These are phyloP conservation scores for Metschnikowia continentalis DNA, from an alignment of 805 yeast species.

Conservation along the genomic window DNA sequence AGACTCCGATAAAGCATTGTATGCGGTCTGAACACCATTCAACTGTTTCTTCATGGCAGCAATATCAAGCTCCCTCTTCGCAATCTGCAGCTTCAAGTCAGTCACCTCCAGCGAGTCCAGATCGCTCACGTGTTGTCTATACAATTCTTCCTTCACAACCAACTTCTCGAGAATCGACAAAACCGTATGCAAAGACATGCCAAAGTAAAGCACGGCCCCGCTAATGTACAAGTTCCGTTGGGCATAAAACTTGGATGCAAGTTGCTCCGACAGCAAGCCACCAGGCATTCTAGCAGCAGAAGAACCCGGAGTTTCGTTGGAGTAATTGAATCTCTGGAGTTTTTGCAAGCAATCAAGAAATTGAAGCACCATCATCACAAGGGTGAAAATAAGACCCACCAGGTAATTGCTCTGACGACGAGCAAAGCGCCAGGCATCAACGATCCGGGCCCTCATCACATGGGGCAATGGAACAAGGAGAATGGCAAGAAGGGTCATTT, in stretches of 20 bases:
- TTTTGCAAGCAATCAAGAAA: slow-evolving; percentile 54
- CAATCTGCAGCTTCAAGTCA: slow-evolving; percentile 34
- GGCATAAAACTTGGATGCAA: slow-evolving; percentile 58
- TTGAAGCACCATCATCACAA: slow-evolving; percentile 43
- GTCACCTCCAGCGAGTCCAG: slow-evolving; percentile 23
- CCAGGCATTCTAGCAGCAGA: neutral
- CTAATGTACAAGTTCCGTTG: slow-evolving; percentile 61
- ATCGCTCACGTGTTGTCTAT: slow-evolving; percentile 15
- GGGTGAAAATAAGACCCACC: slow-evolving; percentile 41
- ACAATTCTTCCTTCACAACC: slow-evolving; percentile 40
- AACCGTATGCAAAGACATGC: slow-evolving; percentile 51
- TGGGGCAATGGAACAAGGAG: slow-evolving; percentile 56
- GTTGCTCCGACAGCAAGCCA: slow-evolving; percentile 42
- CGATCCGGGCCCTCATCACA: slow-evolving; percentile 40
- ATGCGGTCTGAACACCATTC: slow-evolving; percentile 46
- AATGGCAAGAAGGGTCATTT: slow-evolving; percentile 47
- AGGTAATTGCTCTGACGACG: slow-evolving; percentile 38
- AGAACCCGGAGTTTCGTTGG: neutral
- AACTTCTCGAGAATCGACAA: slow-evolving; percentile 49
- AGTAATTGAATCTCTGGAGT: slow-evolving; percentile 21
- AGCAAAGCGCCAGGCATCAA: slow-evolving; percentile 32
- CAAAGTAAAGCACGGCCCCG: slow-evolving; percentile 58
- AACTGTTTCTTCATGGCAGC: slow-evolving; percentile 48
- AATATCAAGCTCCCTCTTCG: slow-evolving; percentile 41
- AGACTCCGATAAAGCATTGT: slow-evolving; percentile 35